Percentiles rank a stretch among this genome's conserved stretches.
Conservation (phyloP, 2,329 filamentous ascomycete species). For the Cladosporium cucumerinum region DNA sequence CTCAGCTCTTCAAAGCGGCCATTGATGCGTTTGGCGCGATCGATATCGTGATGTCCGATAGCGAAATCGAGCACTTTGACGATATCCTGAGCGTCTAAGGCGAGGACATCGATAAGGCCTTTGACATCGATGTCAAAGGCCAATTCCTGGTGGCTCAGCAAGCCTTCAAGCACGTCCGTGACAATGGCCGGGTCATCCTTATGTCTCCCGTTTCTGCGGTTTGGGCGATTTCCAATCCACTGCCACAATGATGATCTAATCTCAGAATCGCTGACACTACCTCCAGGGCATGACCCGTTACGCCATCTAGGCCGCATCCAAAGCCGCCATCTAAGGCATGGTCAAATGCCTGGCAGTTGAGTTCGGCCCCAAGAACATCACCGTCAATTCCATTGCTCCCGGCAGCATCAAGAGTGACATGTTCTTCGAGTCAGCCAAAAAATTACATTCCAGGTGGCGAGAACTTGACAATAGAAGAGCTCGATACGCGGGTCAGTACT, state of each 20-base stretch:
- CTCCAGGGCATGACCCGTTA: background rate
- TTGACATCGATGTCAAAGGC: no score
- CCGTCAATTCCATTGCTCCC: background rate
- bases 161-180: no score
- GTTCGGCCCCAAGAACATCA: background rate
- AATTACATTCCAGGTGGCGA: background rate
- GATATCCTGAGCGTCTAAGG: no score
- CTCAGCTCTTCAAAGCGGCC: no score
- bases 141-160: no score
- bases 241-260: no score
- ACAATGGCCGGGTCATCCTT: no score
- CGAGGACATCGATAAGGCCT: no score
- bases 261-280: background rate
- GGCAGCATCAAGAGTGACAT: background rate
- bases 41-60: no score
- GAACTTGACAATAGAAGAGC: background rate
- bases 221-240: background rate
- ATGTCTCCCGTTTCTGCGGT: no score
- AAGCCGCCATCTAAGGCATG: background rate
- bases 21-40: no score
- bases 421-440: background rate
- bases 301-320: background rate
- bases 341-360: background rate
- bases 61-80: no score
- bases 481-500: background rate